Conservation (phyloP, 148 eudicot species). For the Mesembryanthemum crystallinum region DNA sequence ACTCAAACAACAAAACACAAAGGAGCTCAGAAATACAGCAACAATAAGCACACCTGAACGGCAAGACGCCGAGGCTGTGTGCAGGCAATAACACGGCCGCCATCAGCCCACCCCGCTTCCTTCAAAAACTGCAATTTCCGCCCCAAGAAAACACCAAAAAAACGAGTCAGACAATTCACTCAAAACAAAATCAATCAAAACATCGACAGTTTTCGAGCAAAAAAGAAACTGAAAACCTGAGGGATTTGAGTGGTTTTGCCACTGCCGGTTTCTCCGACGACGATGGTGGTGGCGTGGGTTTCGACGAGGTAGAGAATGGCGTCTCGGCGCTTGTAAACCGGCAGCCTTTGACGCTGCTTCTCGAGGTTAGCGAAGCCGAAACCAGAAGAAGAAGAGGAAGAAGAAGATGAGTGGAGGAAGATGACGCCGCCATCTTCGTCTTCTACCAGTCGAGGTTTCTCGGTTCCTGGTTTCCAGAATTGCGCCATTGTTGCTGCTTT, state of each 20-base stretch:
- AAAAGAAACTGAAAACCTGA: slow-evolving; percentile 47
- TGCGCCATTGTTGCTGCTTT: slow-evolving; percentile 45
- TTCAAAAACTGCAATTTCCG: slow-evolving; percentile 57
- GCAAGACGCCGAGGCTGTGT: slow-evolving; percentile 98
- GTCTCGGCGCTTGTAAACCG: slow-evolving; percentile 64
- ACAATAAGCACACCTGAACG: slow-evolving; percentile 62
- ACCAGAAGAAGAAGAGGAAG: slow-evolving; percentile 42
- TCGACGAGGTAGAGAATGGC: slow-evolving; percentile 81
- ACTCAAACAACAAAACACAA: not conserved
- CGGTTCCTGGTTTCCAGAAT: slow-evolving; percentile 95
- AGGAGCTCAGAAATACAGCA: not conserved
- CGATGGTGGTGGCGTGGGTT: slow-evolving; percentile 68
- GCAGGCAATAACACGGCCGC: slow-evolving; percentile 80
- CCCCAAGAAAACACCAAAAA: not conserved
- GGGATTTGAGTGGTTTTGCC: slow-evolving; percentile 98
- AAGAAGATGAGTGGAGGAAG: slow-evolving; percentile 45
- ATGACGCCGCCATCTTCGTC: slow-evolving; percentile 88
- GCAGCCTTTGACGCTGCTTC: slow-evolving; percentile 75
- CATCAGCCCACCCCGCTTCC: slow-evolving; percentile 97
- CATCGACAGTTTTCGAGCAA: not conserved
- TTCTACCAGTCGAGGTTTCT: slow-evolving; percentile 79
- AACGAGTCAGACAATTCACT: too few species aligned
- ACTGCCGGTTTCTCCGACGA: slow-evolving; percentile 94
- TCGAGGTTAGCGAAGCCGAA: slow-evolving; percentile 60
- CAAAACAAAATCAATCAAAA: not conserved